These are phyloP conservation scores for Paratinospora sagittata DNA, from an alignment of 164 flowering plant species.

Conservation along the genomic window DNA sequence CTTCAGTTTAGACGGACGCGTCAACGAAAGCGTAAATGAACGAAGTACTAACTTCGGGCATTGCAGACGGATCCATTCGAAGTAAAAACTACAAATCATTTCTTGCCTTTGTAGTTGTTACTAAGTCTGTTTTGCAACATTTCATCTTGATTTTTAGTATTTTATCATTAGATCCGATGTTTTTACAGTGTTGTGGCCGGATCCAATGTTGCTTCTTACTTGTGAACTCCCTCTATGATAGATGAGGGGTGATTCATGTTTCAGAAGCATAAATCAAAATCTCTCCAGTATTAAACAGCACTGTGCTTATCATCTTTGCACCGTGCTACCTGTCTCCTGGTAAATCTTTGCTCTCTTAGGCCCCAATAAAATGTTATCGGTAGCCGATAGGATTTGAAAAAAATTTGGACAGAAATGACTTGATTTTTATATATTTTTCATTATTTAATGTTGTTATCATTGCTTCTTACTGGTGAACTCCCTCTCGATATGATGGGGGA, in stretches of 20 bases:
- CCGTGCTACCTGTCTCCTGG: constrained; percentile 13
- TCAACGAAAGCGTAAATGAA: constrained; percentile 10
- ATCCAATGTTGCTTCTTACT: constrained; percentile 8
- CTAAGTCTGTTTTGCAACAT: not conserved
- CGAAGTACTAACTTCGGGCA: not conserved
- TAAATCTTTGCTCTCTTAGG: not conserved
- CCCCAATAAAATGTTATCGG: too few species aligned
- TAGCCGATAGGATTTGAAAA: too few species aligned
- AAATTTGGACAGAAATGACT: too few species aligned
- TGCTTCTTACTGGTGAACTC: constrained; percentile 15
- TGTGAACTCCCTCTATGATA: constrained; percentile 5
- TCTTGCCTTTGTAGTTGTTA: not conserved
- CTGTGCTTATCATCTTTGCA: not conserved
- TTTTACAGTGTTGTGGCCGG: not conserved
- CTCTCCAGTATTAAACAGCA: constrained; percentile 7
- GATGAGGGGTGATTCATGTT: constrained; percentile 12
- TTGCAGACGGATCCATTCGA: not conserved
- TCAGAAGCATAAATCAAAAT: constrained; percentile 13
- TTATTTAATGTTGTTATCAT: not conserved
- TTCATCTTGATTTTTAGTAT: not conserved
- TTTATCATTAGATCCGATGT: not conserved
- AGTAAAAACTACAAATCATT: not conserved
- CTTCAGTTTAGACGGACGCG: not conserved
- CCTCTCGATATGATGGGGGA: not conserved
- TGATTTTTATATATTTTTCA: too few species aligned